phyloP scores from a whole-genome alignment of 129 eudicot species.

The Silybum marianum region DNA sequence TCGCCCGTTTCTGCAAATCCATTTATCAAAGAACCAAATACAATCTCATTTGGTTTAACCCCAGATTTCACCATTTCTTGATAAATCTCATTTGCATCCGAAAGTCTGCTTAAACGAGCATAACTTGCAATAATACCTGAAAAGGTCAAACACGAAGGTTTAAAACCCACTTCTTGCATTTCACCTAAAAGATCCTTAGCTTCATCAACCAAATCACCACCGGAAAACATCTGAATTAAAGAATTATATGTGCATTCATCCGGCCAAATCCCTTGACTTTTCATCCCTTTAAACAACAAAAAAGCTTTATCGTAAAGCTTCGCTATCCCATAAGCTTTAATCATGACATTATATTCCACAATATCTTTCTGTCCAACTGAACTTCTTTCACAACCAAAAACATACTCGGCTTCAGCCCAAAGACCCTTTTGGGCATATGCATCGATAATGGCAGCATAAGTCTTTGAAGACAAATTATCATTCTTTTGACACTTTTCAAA shows the following conservation, averaged over 20 bases:
- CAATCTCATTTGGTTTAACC: constrained; percentile 73
- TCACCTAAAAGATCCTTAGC: constrained; percentile 57
- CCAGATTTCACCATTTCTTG: constrained; percentile 59
- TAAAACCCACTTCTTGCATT: constrained; percentile 65
- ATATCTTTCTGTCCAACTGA: constrained; percentile 52
- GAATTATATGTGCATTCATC: constrained; percentile 87
- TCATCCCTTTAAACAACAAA: constrained; percentile 70
- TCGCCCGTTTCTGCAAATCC: constrained; percentile 71
- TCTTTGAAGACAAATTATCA: constrained; percentile 52
- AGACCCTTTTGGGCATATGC: constrained; percentile 79
- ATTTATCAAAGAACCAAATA: constrained; percentile 75
- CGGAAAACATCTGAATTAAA: constrained; percentile 73
- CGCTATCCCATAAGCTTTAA: constrained; percentile 88
- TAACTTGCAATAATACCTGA: constrained; percentile 67
- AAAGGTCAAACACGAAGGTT: constrained; percentile 61
- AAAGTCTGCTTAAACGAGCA: constrained; percentile 44
- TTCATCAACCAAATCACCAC: constrained; percentile 66
- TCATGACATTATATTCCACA: constrained; percentile 78
- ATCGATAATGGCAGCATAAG: constrained; percentile 65
- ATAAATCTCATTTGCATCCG: constrained; percentile 57
- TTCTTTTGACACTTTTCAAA: constrained; percentile 47
- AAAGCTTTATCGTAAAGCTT: constrained; percentile 72
- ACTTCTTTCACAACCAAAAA: constrained; percentile 50
- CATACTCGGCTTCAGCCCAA: constrained; percentile 89
- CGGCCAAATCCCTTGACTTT: constrained; percentile 80